Evolutionary conservation across 1,284 basidiomycete genomes (phyloP), one percentile per base, ranked within the genome.

Genomic region (Cutaneotrichosporon cutaneum): DNA sequence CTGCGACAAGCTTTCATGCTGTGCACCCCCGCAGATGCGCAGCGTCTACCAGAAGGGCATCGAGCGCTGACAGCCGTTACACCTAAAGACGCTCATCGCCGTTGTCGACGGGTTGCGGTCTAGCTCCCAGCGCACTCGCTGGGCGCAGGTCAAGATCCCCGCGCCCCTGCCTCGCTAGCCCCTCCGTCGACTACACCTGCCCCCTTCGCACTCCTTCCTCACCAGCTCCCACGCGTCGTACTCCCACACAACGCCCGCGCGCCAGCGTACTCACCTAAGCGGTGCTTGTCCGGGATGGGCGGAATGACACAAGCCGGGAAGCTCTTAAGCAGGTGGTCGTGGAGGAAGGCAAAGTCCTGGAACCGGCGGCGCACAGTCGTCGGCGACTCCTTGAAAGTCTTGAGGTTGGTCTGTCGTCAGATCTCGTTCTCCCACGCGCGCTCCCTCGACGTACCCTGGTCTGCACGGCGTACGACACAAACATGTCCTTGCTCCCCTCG

Each of bases 301-400:
- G 95, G 94, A 0, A 99, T 90, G 22, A 99, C 92, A 72, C 92
- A 95, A 60, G 95, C 96, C 3, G 94, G 94, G 74, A 98, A 99
- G 78, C 94, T 90, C 80, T 88, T 88, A 22, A 87, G 85, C 35
- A 99, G 86, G 72, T 96, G 87, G 56, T 96, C 88, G 64, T 90
- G 84, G 39, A 99, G 82, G 77, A 99, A 99, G 39, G 91, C 90
- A 79, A 99, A 99, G 80, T 99, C 96, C 73, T 95, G 92, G 81
- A 96, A 99, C 27, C 95, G 86, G 64, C 95, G 85, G 58, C 95
- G 86, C 16, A 98, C 81, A 87, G 90, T 27, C 85, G 84, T 22
- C 89, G 83, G 70, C 88, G 54, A 50, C 6, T 58, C 42, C 1
- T 68, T 62, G 57, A 77, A 77, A 11, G 62, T 73, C 9, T 71